Base-by-base conservation (phyloP, 345 rosid genomes). In the Citrus sp. region DNA sequence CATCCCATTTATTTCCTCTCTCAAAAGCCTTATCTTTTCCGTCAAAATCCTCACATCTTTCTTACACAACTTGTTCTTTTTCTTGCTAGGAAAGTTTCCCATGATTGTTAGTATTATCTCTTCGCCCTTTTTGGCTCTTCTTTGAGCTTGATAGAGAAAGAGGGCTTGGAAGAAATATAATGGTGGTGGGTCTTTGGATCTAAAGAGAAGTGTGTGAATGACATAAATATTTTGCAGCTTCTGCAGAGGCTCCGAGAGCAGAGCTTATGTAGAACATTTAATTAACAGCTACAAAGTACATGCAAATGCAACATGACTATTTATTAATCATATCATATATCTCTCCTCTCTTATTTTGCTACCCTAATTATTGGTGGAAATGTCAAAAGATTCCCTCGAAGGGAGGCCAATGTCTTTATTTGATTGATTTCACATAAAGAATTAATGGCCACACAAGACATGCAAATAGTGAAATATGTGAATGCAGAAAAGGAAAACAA, bases 11-110 rank as follows among this genome's bases (percentile, higher is more conserved):
- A 84, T 79, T 63, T 91, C 94, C 77, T 77, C 90, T 62, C 86
- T 84, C 22, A 88, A 75, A 61, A 83, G 80, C 86, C 82, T 84
- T 69, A 88, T 80, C 78, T 86, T 84, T 76, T 84, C 89, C 1
- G 74, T 75, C 77, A 88, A 71, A 63, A 64, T 77, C 67, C 61
- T 67, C 16, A 78, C 72, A 34, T 78, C 74, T 58, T 69, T 79
- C 77, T 46, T 71, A 68, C 79, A 9, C 30, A 22, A 6, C 32
- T n/a, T 74, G 38, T 81, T 77, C 81, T 67, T 86, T 27, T 76
- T 85, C 87, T 84, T 90, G 82, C 93, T 85, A 37, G 77, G 69
- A 51, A 74, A 84, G 35, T 85, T 79, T 59, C 88, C 91, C 96
- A 92, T 91, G 54, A 54, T 24, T 59, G 32, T 3, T 24, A 9